Percentiles rank a stretch among this genome's conserved stretches.
These are phyloP conservation scores for Yarrowia sp. DNA, from an alignment of 805 yeast species.

Conservation along the genomic window DNA sequence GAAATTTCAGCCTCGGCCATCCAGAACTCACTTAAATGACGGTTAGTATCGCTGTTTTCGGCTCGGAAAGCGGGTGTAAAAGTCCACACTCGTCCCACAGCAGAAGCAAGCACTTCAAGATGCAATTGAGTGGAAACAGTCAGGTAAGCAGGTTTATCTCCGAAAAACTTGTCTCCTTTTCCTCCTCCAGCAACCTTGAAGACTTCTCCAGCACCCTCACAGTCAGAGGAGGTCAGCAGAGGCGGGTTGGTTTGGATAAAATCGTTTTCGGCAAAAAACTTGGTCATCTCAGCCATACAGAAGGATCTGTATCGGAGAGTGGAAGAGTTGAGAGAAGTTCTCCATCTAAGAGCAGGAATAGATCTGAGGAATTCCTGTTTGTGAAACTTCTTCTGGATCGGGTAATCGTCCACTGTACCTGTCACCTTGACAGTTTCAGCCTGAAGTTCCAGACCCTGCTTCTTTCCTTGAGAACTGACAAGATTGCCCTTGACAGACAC, in stretches of 20 bases:
- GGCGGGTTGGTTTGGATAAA: conserved; percentile 84
- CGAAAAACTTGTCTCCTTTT: conserved; percentile 42
- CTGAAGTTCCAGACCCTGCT: conserved; percentile 54
- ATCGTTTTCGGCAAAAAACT: conserved; percentile 52
- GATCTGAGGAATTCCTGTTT: conserved; percentile 64
- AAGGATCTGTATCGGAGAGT: conserved; percentile 70
- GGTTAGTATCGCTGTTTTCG: conserved; percentile 82
- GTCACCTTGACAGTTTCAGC: conserved; percentile 45
- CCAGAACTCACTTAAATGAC: conserved; percentile 96
- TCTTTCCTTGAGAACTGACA: conserved; percentile 49
- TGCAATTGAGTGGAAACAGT: conserved; percentile 94
- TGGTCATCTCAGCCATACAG: conserved; percentile 53
- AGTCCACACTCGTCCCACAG: conserved; percentile 82
- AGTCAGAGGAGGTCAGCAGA: conserved; percentile 79
- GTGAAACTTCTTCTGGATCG: conserved; percentile 79
- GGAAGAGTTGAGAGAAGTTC: conserved; percentile 63
- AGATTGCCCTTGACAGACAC: conserved; percentile 47
- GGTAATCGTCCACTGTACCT: conserved; percentile 68
- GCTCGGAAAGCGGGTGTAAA: conserved; percentile 92
- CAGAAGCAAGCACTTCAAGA: conserved; percentile 72
- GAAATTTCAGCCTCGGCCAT: conserved; percentile 92
- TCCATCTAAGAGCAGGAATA: conserved; percentile 75
- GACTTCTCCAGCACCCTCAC: conserved; percentile 97
- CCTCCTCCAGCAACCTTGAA: conserved; percentile 55
- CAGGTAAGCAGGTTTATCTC: conserved; percentile 52